Percentiles rank a stretch among this genome's conserved stretches.
phyloP scores from a whole-genome alignment of 2,329 filamentous ascomycete genomes.

The Sclerotinia sclerotiorum region DNA sequence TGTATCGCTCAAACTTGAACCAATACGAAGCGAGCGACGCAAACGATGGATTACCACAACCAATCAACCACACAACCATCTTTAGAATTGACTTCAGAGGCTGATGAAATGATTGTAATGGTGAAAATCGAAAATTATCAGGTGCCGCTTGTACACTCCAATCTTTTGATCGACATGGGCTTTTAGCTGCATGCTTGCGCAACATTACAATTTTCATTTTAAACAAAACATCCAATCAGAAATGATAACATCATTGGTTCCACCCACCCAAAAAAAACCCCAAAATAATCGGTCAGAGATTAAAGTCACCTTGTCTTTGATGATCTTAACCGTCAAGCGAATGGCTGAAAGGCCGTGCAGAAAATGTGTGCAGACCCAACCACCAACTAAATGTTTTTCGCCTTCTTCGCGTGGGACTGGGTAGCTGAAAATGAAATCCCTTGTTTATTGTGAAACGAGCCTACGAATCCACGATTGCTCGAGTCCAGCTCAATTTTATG shows the following conservation, averaged over 20 bases:
- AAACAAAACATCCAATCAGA: constrained; percentile 12
- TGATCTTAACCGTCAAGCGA: constrained; percentile 33
- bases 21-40: constrained; percentile 2
- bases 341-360: constrained; percentile 27
- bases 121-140: constrained; percentile 17
- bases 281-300: constrained; percentile 22
- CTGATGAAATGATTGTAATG: constrained; percentile 8
- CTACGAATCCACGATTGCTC: constrained; percentile 26
- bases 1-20: constrained; percentile 10
- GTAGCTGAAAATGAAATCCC: constrained; percentile 32
- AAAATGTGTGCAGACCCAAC: constrained; percentile 10
- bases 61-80: background rate
- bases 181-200: constrained; percentile 24
- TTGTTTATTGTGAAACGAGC: constrained; percentile 36
- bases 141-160: constrained; percentile 24
- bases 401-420: constrained; percentile 35
- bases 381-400: constrained; percentile 17
- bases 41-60: background rate
- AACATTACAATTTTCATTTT: constrained; percentile 20
- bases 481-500: constrained; percentile 29
- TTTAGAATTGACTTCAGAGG: background rate
- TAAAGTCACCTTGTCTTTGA: constrained; percentile 15
- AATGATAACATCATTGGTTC: background rate
- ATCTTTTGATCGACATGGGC: constrained; percentile 20
- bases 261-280: constrained; percentile 9